Evolutionary conservation across 768 basidiomycete species (phyloP).

Genomic region (Lactarius sp.): DNA sequence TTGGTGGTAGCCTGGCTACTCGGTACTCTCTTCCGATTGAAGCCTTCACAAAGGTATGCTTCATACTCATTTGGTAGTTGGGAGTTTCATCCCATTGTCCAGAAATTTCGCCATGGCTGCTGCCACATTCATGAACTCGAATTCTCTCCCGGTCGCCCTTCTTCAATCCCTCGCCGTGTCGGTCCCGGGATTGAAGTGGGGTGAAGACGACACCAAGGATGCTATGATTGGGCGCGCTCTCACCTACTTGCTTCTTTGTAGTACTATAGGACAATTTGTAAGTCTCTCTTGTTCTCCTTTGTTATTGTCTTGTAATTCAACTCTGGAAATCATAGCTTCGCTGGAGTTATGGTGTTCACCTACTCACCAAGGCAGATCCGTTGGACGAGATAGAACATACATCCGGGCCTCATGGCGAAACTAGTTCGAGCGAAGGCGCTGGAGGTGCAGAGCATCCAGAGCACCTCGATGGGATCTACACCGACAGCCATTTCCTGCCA

Average conservation of each 20-base stretch:
- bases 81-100: slow-evolving; percentile 5
- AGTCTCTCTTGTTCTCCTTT: slow-evolving; percentile 27
- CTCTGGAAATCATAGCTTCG: slow-evolving; percentile 50
- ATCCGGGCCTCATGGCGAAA: neutral
- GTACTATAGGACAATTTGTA: slow-evolving; percentile 93
- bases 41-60: slow-evolving; percentile 67
- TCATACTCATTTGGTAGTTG: neutral
- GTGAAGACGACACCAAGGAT: slow-evolving; percentile 68
- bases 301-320: neutral
- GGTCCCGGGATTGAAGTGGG: slow-evolving; percentile 82
- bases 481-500: neutral
- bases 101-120: slow-evolving; percentile 79
- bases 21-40: slow-evolving; percentile 60
- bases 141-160: slow-evolving; percentile 90
- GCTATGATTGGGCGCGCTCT: slow-evolving; percentile 90
- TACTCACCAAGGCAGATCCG: slow-evolving; percentile 58
- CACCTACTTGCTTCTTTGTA: slow-evolving; percentile 87
- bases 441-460: neutral
- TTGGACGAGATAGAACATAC: slow-evolving; percentile 32
- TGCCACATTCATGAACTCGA: slow-evolving; percentile 91
- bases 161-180: slow-evolving; percentile 87
- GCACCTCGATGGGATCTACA: neutral
- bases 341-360: slow-evolving; percentile 89
- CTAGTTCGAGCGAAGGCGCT: neutral
- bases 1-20: slow-evolving; percentile 62